Conservation (phyloP, 106 monocot genomes). For the Vanilla planifolia region DNA sequence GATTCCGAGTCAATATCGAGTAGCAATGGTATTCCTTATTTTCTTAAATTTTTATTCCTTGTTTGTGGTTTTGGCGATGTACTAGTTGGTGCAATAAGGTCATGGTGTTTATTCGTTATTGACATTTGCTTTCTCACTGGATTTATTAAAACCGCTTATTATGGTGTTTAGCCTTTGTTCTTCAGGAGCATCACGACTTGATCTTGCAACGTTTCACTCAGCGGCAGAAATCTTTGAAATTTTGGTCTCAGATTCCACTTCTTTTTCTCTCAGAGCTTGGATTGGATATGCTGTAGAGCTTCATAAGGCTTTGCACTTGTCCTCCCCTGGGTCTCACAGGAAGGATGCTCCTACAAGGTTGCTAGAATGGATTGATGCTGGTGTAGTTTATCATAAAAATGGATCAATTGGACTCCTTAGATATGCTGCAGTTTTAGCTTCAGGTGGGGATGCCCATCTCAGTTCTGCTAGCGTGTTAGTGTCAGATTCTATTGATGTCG, state of each 20-base stretch:
- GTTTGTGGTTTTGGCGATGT: neutral
- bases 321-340: conserved; percentile 86
- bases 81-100: neutral
- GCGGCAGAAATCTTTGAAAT: conserved; percentile 95
- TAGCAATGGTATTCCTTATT: conserved; percentile 31
- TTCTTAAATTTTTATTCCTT: conserved; percentile 2
- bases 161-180: conserved; percentile 1
- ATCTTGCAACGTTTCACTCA: conserved; percentile 76
- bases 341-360: conserved; percentile 97
- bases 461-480: conserved; percentile 71
- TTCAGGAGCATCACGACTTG: conserved; percentile 52
- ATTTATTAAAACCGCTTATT: too few relatives aligned
- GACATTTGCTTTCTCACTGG: too few relatives aligned
- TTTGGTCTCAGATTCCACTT: conserved; percentile 76
- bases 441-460: conserved; percentile 95
- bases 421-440: conserved; percentile 96
- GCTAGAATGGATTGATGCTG: conserved; percentile 97
- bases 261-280: conserved; percentile 81
- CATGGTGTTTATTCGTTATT: neutral
- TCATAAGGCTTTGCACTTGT: conserved; percentile 82
- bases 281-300: conserved; percentile 83
- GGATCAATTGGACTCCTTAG: conserved; percentile 82
- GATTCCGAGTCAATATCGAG: conserved; percentile 39
- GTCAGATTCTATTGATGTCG: conserved; percentile 88
- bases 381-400: conserved; percentile 91